phyloP scores from a whole-genome alignment of 371 early-diverging fungal genomes.

The Mortierella sp. region DNA sequence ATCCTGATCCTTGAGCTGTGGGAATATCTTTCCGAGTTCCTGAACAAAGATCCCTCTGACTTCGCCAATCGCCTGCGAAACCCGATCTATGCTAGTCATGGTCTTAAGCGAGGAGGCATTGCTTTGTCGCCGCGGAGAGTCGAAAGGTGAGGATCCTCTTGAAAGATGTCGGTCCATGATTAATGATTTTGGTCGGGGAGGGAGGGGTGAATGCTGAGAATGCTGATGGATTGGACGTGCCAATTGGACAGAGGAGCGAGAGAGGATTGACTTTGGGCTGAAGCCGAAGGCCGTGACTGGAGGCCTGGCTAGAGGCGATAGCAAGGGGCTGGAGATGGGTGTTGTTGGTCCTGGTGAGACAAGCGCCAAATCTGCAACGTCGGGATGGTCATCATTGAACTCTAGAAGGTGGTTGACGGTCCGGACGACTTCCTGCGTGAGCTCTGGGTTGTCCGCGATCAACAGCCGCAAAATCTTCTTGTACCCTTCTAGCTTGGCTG shows the following conservation, averaged over 20 bases:
- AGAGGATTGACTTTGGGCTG: conserved; percentile 39
- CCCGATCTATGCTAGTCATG: conserved; percentile 42
- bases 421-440: conserved; percentile 57
- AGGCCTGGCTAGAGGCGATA: conserved; percentile 16
- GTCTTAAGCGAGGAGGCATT: conserved; percentile 23
- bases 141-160: conserved; percentile 41
- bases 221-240: conserved; percentile 13
- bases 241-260: conserved; percentile 51
- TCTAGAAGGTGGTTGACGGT: conserved; percentile 60
- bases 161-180: conserved; percentile 32
- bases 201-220: conserved; percentile 30
- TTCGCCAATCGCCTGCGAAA: conserved; percentile 55
- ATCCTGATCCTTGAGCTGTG: conserved; percentile 57
- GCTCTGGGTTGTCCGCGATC: conserved; percentile 45
- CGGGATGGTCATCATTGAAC: conserved; percentile 39
- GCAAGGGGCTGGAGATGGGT: conserved; percentile 6
- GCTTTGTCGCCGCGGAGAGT: conserved; percentile 33
- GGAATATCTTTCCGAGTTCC: conserved; percentile 56
- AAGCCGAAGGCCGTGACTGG: conserved; percentile 16
- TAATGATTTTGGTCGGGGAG: conserved; percentile 46
- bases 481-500: conserved; percentile 58
- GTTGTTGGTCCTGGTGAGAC: conserved; percentile 30
- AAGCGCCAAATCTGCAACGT: conserved; percentile 32
- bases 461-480: conserved; percentile 58
- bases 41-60: conserved; percentile 59